Evolutionary conservation across 1,139 yeast species (phyloP).

Genomic region (Taphrina populina): DNA sequence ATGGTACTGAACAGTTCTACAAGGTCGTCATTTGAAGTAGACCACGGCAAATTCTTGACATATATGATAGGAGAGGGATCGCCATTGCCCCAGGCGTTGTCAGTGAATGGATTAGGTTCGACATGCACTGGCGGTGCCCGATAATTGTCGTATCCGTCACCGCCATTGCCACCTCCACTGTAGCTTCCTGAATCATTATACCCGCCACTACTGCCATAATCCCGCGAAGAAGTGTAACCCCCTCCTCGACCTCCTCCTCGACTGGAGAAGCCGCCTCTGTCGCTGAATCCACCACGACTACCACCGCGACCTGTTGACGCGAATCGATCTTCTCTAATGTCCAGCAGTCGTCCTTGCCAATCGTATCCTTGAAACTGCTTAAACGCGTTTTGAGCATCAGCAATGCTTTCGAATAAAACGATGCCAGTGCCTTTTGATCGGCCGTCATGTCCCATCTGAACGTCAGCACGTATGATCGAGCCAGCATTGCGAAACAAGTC

Average conservation of each 20-base stretch:
- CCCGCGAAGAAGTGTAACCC: constrained; percentile 35
- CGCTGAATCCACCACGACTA: constrained; percentile 36
- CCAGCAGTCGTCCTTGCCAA: constrained; percentile 84
- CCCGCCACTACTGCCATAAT: constrained; percentile 15
- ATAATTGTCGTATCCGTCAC: constrained; percentile 38
- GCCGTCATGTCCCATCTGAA: constrained; percentile 66
- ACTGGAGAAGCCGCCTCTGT: constrained; percentile 38
- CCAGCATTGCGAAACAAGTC: constrained; percentile 81
- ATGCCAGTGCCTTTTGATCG: constrained; percentile 86
- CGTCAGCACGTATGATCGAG: constrained; percentile 75
- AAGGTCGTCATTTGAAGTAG: constrained; percentile 81
- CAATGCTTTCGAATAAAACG: constrained; percentile 80
- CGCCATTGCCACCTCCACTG: constrained; percentile 32
- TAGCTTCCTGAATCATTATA: constrained; percentile 17
- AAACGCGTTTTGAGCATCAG: constrained; percentile 86
- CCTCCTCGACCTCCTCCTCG: constrained; percentile 39
- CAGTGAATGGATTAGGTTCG: constrained; percentile 55
- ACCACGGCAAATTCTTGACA: constrained; percentile 81
- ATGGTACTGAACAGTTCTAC: constrained; percentile 82
- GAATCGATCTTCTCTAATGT: constrained; percentile 50
- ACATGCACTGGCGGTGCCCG: constrained; percentile 36
- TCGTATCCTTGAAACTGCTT: constrained; percentile 91
- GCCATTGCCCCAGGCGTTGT: constrained; percentile 65
- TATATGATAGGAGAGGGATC: constrained; percentile 62
- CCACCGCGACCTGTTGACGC: constrained; percentile 37